phyloP scores from a whole-genome alignment of 108 stramenopile species.

The Pseudonitzschia multistriata region DNA sequence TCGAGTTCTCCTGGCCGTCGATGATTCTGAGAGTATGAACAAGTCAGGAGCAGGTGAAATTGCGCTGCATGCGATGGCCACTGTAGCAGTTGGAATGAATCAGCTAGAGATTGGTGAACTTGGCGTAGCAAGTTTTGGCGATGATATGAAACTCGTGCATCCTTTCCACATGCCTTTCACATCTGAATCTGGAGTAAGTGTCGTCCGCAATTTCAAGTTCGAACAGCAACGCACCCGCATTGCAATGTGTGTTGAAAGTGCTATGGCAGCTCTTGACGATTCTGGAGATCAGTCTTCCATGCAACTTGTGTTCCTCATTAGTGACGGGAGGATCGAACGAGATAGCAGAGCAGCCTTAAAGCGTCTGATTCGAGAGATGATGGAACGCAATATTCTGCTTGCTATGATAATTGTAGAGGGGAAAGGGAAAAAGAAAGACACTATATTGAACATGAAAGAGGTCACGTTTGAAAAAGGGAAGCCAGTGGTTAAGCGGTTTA shows the following conservation, averaged over 20 bases:
- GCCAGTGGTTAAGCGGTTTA: constrained; percentile 87
- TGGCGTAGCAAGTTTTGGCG: constrained; percentile 92
- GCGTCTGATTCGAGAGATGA: constrained; percentile 87
- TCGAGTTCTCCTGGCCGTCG: constrained; percentile 93
- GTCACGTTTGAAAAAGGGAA: constrained; percentile 91
- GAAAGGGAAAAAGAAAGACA: constrained; percentile 69
- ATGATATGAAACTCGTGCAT: constrained; percentile 88
- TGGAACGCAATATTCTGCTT: constrained; percentile 86
- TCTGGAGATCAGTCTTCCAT: constrained; percentile 59
- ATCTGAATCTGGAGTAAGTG: constrained; percentile 79
- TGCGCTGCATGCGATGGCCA: constrained; percentile 89
- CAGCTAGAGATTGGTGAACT: constrained; percentile 96
- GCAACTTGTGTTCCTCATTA: constrained; percentile 93
- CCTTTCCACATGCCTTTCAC: constrained; percentile 87
- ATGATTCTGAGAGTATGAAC: constrained; percentile 96
- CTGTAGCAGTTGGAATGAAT: constrained; percentile 87
- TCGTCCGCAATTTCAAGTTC: constrained; percentile 85
- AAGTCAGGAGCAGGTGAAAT: constrained; percentile 89
- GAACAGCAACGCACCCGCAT: constrained; percentile 88
- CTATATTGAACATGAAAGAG: constrained; percentile 93
- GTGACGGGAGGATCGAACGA: constrained; percentile 94
- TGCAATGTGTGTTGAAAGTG: constrained; percentile 84
- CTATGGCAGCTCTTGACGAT: constrained; percentile 68
- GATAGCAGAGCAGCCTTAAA: constrained; percentile 83
- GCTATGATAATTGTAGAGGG: constrained; percentile 95